phyloP scores from a whole-genome alignment of 1,284 basidiomycete species.

The Cutaneotrichosporon cutaneum region DNA sequence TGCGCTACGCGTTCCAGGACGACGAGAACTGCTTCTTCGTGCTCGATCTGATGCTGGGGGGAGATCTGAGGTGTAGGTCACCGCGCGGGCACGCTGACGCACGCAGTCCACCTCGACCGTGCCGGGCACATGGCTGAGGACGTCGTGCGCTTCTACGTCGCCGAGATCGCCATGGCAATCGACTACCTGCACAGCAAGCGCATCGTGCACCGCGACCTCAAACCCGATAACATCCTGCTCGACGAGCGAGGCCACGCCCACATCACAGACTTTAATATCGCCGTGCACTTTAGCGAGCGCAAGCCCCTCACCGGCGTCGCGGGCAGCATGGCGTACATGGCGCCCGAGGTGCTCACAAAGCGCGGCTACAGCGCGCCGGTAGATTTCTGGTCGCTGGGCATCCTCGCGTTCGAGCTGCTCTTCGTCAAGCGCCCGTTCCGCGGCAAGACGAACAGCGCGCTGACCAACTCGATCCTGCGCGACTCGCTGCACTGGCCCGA shows the following conservation, averaged over 20 bases:
- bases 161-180: slow-evolving; percentile 80
- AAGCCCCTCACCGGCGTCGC: slow-evolving; percentile 82
- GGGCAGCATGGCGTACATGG: slow-evolving; percentile 99
- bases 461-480: slow-evolving; percentile 79
- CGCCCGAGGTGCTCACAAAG: slow-evolving; percentile 79
- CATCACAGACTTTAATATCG: slow-evolving; percentile 97
- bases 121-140: slow-evolving; percentile 73
- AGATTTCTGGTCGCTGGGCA: slow-evolving; percentile 95
- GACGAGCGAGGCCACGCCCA: slow-evolving; percentile 92
- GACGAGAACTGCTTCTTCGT: slow-evolving; percentile 98
- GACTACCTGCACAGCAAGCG: slow-evolving; percentile 86
- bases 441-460: slow-evolving; percentile 82
- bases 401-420: slow-evolving; percentile 85
- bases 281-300: slow-evolving; percentile 89
- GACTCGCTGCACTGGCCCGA: slow-evolving; percentile 54
- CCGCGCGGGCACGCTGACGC: slow-evolving; percentile 5
- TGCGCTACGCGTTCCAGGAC: slow-evolving; percentile 96
- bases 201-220: slow-evolving; percentile 93
- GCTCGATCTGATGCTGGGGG: slow-evolving; percentile 92
- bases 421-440: slow-evolving; percentile 90
- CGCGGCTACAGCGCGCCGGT: slow-evolving; percentile 78
- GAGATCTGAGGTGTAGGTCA: slow-evolving; percentile 81
- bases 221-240: slow-evolving; percentile 94
- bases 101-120: slow-evolving; percentile 81
- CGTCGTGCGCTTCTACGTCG: slow-evolving; percentile 82